Base-by-base conservation (phyloP, 495 filamentous ascomycete species). In the Talaromyces liani region DNA sequence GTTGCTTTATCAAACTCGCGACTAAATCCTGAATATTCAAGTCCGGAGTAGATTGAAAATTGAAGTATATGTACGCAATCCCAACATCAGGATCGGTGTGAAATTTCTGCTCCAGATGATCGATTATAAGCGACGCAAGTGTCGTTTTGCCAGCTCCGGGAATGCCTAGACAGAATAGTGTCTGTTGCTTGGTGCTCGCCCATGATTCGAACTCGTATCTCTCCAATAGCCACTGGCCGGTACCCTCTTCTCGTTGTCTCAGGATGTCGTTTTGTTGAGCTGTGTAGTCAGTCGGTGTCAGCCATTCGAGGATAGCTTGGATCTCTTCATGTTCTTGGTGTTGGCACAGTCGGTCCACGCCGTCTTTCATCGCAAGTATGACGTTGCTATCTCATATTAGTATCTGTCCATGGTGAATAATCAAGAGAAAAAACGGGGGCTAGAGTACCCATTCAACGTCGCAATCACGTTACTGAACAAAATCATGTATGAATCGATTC, bases 91-190 rank as follows among this genome's bases (percentile, higher is more conserved):
- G 3, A 22, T 62, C 60, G 10, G 1, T n/a, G 7, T 65, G 9
- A 36, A 66, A 51, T 47, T 61, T 47, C 39, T 62, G 58, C 4
- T 20, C 2, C 5, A 77, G 66, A 36, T 75, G 56, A 27, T 77
- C 57, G 8, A 77, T 65, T 10, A 66, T 58, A 31, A 73, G 70
- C n/a, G 72, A 62, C 54, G 77, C 65, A 2, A 78, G 68, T 0
- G 79, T 72, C 1, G 78, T 78, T 55, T 81, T 81, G 5, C 77
- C 78, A 4, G 74, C 75, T 0, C 76, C 78, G 9, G 77, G 73
- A 25, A 78, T 79, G 2, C 75, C 76, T 7, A 64, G 66, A 63
- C 72, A 81, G 36, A 73, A 76, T 1, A 82, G 63, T 16, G n/a
- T 29, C 22, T 27, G 8, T 24, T 14, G 20, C 6, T 47, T 24